These are phyloP conservation scores for Clitopilus passeckerianus DNA, from an alignment of 768 basidiomycete species.

Conservation along the genomic window DNA sequence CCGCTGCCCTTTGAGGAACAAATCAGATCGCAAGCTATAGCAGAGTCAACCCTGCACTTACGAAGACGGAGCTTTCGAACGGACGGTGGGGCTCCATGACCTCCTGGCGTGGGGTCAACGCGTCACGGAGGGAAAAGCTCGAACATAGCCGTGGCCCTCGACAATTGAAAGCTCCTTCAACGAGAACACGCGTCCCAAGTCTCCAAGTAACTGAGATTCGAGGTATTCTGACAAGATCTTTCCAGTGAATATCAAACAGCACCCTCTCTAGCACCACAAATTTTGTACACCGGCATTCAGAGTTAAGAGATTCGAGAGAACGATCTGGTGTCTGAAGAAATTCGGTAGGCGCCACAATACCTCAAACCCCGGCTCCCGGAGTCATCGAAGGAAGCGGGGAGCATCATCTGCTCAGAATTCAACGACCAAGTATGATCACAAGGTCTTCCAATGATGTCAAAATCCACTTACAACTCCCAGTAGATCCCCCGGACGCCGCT, in stretches of 20 bases:
- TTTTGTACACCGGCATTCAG: too few species aligned
- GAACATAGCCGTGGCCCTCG: too few species aligned
- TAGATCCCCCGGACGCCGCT: background rate
- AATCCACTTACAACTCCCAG: background rate
- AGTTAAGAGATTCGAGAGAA: too few species aligned
- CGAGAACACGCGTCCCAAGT: too few species aligned
- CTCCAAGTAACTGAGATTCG: too few species aligned
- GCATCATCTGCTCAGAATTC: background rate
- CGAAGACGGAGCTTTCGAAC: background rate
- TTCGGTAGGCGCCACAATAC: too few species aligned
- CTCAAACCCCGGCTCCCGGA: background rate
- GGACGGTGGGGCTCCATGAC: background rate
- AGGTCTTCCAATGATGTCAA: background rate
- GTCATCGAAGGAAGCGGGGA: background rate
- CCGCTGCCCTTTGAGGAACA: background rate
- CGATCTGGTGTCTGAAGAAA: too few species aligned
- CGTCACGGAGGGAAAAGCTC: background rate
- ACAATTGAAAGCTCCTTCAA: too few species aligned
- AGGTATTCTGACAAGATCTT: too few species aligned
- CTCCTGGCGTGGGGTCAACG: background rate
- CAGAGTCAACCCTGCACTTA: too few species aligned
- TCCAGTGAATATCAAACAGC: too few species aligned
- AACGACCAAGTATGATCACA: background rate
- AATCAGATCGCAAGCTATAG: background rate
- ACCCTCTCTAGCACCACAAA: too few species aligned